These are phyloP conservation scores for Spatholobus suberectus DNA, from an alignment of 306 rosid genomes.

Conservation along the genomic window DNA sequence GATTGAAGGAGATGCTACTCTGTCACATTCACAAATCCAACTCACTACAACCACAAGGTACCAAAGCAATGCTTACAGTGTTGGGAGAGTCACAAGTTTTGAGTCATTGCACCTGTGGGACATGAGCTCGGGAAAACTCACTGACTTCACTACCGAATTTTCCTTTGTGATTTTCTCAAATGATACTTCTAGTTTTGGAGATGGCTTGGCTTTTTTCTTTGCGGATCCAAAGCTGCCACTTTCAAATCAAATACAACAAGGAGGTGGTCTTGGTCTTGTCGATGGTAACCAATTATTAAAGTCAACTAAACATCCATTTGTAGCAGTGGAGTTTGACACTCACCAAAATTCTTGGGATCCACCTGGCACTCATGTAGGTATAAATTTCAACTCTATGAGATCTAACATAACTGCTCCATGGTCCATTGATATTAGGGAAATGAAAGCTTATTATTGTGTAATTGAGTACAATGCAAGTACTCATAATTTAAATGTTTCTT, in stretches of 20 bases:
- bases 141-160: neutral
- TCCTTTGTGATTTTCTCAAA: conserved; percentile 8
- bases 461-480: conserved; percentile 1
- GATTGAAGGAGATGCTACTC: neutral
- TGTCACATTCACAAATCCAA: neutral
- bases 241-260: neutral
- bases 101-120: conserved; percentile 16
- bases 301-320: neutral
- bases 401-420: neutral
- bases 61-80: neutral
- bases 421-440: neutral
- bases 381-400: conserved; percentile 12
- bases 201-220: conserved; percentile 25
- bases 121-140: neutral
- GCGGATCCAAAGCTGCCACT: conserved; percentile 14
- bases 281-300: neutral
- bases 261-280: conserved; percentile 26
- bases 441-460: neutral
- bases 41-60: neutral
- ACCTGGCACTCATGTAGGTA: conserved; percentile 12
- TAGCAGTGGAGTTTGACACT: conserved; percentile 20
- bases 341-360: conserved; percentile 12
- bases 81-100: conserved; percentile 26
- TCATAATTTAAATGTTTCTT: neutral
- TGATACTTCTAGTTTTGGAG: neutral